A percentile compares a stretch with the other conserved stretches of the same genome.
phyloP scores from a whole-genome alignment of 805 yeast genomes.

The Kuraishia ogatae region DNA sequence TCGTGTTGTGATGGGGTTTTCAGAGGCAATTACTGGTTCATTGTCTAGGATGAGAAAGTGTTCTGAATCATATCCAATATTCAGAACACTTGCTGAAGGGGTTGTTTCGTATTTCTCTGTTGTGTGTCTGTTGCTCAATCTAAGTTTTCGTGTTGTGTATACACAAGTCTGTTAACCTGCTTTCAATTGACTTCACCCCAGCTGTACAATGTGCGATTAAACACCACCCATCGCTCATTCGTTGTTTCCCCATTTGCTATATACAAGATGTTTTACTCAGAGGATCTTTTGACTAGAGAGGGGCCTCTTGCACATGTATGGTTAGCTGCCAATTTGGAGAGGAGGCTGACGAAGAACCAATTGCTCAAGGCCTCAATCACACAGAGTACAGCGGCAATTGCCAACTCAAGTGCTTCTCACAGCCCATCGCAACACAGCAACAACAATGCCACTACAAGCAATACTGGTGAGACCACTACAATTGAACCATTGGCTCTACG shows the following conservation, averaged over 20 bases:
- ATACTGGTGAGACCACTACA: slow-evolving; percentile 8
- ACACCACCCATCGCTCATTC: neutral
- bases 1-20: too few relatives aligned
- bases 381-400: slow-evolving; percentile 59
- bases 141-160: neutral
- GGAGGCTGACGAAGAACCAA: slow-evolving; percentile 64
- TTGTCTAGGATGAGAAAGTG: too few relatives aligned
- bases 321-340: slow-evolving; percentile 87
- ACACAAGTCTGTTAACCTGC: neutral
- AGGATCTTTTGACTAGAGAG: slow-evolving; percentile 41
- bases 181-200: neutral
- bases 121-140: neutral
- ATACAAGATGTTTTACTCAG: neutral
- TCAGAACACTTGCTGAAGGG: too few relatives aligned
- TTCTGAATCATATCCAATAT: too few relatives aligned
- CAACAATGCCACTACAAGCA: slow-evolving; percentile 2
- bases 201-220: too few relatives aligned
- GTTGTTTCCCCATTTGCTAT: neutral
- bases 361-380: slow-evolving; percentile 62
- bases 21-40: too few relatives aligned
- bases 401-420: slow-evolving; percentile 24
- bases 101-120: too few relatives aligned
- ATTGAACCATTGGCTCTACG: slow-evolving; percentile 65
- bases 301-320: slow-evolving; percentile 88
- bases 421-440: slow-evolving; percentile 4